Percentiles rank a stretch among this genome's conserved stretches.
Conservation (phyloP, 2,329 filamentous ascomycete species). For the Diaporthe citri region DNA sequence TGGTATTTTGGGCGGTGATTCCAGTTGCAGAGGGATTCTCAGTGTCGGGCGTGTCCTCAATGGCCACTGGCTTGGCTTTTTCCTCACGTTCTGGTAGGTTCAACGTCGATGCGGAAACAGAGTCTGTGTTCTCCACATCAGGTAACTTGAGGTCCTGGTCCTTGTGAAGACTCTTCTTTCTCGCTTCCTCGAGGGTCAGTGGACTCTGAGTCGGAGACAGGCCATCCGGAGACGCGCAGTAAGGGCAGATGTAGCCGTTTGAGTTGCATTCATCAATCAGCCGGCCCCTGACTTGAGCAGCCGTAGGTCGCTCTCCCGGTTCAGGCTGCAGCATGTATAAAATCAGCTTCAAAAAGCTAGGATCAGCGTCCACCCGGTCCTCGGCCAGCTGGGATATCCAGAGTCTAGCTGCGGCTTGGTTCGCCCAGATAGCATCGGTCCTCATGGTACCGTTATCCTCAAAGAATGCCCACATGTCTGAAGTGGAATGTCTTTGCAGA, state of each 20-base stretch:
- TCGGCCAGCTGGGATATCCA: neutral
- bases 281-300: conserved; percentile 2
- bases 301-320: neutral
- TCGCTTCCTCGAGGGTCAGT: neutral
- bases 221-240: neutral
- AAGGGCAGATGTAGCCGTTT: neutral
- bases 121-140: neutral
- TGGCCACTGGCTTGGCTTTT: neutral
- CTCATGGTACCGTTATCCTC: neutral
- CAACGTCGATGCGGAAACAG: neutral
- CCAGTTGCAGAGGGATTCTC: neutral
- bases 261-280: neutral
- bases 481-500: neutral
- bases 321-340: neutral
- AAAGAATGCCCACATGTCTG: neutral
- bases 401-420: neutral
- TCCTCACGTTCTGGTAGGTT: neutral
- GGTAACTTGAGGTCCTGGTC: neutral
- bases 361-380: neutral
- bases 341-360: neutral
- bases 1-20: neutral
- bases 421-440: neutral
- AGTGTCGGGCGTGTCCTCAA: neutral
- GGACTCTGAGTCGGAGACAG: neutral
- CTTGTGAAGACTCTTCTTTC: neutral